Percentiles rank a stretch among this genome's conserved stretches.
Evolutionary conservation across 2,329 filamentous ascomycete species (phyloP).

Genomic region (Nemania sp.): DNA sequence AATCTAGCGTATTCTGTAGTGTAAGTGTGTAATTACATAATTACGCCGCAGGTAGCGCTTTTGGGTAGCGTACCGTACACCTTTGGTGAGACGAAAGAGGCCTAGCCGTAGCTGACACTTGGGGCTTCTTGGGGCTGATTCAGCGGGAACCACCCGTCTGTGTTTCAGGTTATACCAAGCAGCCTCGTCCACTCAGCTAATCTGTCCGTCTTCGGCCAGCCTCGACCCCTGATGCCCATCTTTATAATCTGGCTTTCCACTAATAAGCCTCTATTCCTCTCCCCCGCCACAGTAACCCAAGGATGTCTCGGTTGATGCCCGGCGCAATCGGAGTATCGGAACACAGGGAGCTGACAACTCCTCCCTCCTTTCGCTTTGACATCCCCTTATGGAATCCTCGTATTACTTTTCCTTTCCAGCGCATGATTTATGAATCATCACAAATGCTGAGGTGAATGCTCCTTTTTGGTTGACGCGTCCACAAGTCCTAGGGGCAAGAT

Average conservation of each 20-base stretch:
- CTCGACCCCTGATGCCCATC: not conserved
- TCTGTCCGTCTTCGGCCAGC: constrained; percentile 4
- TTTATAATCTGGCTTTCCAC: not conserved
- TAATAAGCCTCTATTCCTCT: not conserved
- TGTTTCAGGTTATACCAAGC: constrained; percentile 22
- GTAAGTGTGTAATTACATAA: not conserved
- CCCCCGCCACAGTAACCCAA: not conserved
- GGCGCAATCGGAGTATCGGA: too few relatives aligned
- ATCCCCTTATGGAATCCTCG: too few relatives aligned
- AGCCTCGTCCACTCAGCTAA: constrained; percentile 24
- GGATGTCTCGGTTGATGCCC: not conserved
- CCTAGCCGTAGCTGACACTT: constrained; percentile 14
- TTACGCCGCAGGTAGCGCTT: not conserved
- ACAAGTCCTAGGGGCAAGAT: not conserved
- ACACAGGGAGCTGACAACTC: too few relatives aligned
- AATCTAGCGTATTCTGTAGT: not conserved
- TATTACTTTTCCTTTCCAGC: too few relatives aligned
- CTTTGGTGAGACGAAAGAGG: not conserved
- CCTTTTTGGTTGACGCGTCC: too few relatives aligned
- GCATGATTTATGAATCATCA: too few relatives aligned
- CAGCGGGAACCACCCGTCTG: constrained; percentile 22
- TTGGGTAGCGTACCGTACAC: too few relatives aligned
- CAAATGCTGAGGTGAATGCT: too few relatives aligned
- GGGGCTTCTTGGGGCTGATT: constrained; percentile 19
- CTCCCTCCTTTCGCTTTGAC: too few relatives aligned